Percentiles rank a stretch among this genome's conserved stretches.
phyloP scores from a whole-genome alignment of 2,329 filamentous ascomycete genomes.

The Annulohypoxylon truncatum region DNA sequence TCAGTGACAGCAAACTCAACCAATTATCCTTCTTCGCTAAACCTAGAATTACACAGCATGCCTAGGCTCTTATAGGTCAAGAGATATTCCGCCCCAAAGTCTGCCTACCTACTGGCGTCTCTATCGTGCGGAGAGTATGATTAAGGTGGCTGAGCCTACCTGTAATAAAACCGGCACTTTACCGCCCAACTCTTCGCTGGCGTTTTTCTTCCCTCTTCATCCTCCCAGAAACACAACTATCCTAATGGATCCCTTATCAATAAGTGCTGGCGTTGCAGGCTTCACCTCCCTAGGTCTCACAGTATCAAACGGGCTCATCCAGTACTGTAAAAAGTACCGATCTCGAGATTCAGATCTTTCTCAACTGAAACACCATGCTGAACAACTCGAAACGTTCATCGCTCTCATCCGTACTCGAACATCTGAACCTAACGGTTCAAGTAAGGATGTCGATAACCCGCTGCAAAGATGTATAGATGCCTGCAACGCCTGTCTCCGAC shows the following conservation, averaged over 20 bases:
- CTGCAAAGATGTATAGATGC: constrained; percentile 15
- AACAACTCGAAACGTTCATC: constrained; percentile 26
- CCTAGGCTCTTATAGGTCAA: too few relatives aligned
- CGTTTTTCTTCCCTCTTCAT: background rate
- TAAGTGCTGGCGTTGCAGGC: constrained; percentile 12
- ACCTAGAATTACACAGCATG: too few relatives aligned
- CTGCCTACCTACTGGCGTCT: background rate
- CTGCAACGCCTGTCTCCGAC: constrained; percentile 15
- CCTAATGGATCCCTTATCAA: constrained; percentile 21
- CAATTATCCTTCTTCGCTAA: too few relatives aligned
- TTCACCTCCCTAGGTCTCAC: constrained; percentile 23
- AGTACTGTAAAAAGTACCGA: constrained; percentile 16
- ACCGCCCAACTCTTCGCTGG: too few relatives aligned
- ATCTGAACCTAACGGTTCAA: background rate
- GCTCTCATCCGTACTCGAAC: background rate
- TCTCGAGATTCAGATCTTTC: constrained; percentile 16
- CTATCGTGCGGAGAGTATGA: background rate
- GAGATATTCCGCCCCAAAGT: background rate
- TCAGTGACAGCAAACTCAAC: too few relatives aligned
- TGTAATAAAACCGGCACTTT: background rate
- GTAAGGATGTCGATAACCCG: background rate
- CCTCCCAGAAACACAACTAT: background rate
- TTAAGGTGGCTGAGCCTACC: background rate
- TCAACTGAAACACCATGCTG: constrained; percentile 6
- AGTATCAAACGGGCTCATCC: constrained; percentile 4